Conservation (phyloP, 2,329 filamentous ascomycete genomes). For the Epichloe glyceriae region DNA sequence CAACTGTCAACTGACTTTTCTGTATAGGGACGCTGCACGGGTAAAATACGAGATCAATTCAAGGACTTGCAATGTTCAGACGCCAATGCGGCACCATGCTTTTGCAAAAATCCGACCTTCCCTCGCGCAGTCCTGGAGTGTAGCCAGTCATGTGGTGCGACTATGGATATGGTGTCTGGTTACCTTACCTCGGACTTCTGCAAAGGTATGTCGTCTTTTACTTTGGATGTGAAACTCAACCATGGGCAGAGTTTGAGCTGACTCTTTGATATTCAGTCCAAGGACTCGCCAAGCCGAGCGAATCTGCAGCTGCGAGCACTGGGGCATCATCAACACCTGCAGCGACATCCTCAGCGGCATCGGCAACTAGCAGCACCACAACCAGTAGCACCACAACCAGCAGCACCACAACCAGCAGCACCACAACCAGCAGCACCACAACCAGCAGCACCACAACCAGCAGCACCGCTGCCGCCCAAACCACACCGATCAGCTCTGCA, state of each 20-base stretch:
- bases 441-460: background rate
- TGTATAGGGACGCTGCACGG: slow-evolving; percentile 11
- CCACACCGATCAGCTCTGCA: background rate
- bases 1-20: background rate
- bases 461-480: background rate
- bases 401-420: background rate
- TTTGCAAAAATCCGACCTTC: slow-evolving; percentile 26
- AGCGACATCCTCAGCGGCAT: background rate
- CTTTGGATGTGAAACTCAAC: background rate
- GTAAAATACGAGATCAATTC: slow-evolving; percentile 11
- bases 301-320: background rate
- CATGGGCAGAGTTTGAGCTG: background rate
- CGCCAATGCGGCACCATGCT: slow-evolving; percentile 22
- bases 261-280: background rate
- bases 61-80: slow-evolving; percentile 14
- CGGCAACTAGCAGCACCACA: background rate
- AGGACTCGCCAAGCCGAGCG: background rate
- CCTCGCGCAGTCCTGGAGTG: slow-evolving; percentile 28
- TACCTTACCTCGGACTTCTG: slow-evolving; percentile 13
- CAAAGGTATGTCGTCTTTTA: slow-evolving; percentile 9
- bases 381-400: background rate
- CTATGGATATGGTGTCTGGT: slow-evolving; percentile 10
- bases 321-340: background rate
- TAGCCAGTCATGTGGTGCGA: slow-evolving; percentile 15
- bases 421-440: background rate